Evolutionary conservation across 163 green algal species (phyloP).

Genomic region (Prototheca stagnorum): DNA sequence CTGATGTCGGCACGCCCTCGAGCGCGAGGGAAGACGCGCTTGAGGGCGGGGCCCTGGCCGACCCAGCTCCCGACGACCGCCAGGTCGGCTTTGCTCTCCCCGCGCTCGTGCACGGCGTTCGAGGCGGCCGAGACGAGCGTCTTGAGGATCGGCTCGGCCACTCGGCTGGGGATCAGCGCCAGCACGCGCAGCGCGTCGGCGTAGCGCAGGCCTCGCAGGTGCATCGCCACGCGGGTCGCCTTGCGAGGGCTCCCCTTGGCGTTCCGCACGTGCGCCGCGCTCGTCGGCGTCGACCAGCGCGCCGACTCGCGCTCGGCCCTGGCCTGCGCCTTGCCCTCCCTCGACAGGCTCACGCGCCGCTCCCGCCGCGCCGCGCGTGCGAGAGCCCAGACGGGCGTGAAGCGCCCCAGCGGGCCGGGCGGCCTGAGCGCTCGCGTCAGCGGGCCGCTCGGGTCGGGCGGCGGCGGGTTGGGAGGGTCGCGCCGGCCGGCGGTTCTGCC

Average conservation of each 20-base stretch:
- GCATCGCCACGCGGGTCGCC: conserved; percentile 25
- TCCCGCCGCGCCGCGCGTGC: neutral
- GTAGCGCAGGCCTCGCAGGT: conserved; percentile 75
- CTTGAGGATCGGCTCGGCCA: conserved; percentile 53
- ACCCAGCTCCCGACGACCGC: conserved; percentile 65
- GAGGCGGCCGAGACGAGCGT: conserved; percentile 69
- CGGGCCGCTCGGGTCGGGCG: too few species aligned
- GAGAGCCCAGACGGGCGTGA: neutral
- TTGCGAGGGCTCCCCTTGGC: neutral
- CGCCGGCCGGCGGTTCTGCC: too few species aligned
- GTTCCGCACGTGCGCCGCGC: neutral
- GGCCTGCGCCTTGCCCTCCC: too few species aligned
- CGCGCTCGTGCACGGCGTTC: conserved; percentile 88
- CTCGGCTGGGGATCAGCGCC: conserved; percentile 83
- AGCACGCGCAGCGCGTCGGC: conserved; percentile 85
- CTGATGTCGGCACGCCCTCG: conserved; percentile 63
- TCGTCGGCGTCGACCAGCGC: neutral
- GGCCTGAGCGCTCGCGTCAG: too few species aligned
- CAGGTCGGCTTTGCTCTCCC: conserved; percentile 69
- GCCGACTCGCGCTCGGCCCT: neutral
- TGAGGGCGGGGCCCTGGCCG: conserved; percentile 60
- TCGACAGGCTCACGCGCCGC: neutral
- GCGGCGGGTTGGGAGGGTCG: too few species aligned
- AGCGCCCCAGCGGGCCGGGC: too few species aligned
- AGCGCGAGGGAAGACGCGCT: conserved; percentile 64